These are phyloP conservation scores for Apium graveolens DNA, from an alignment of 129 eudicot species.

Conservation along the genomic window DNA sequence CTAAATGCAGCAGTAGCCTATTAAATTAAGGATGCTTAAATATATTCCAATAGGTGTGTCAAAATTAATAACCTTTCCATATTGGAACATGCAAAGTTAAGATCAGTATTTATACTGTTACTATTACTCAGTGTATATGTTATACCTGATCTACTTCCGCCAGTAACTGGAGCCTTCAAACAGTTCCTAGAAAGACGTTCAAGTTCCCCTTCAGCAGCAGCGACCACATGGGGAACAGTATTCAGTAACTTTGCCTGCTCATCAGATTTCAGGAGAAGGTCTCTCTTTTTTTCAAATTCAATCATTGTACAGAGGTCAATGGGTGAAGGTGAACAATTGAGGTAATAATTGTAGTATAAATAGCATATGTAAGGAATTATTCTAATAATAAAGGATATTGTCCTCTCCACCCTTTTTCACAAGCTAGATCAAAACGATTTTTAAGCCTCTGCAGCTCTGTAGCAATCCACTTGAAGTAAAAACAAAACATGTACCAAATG, in stretches of 20 bases:
- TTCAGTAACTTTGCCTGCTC: constrained; percentile 50
- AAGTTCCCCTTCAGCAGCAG: constrained; percentile 32
- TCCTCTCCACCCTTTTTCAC: constrained; percentile 70
- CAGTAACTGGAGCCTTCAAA: constrained; percentile 11
- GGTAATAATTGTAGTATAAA: background rate
- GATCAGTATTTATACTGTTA: too few species aligned
- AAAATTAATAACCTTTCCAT: too few species aligned
- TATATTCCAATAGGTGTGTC: too few species aligned
- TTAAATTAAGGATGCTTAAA: too few species aligned
- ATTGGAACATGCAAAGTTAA: too few species aligned
- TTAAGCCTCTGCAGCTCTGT: constrained; percentile 47
- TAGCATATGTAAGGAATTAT: background rate
- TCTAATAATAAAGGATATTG: background rate
- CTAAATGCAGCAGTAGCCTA: too few species aligned
- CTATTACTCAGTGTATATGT: too few species aligned
- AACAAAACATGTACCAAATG: background rate
- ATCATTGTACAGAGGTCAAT: constrained; percentile 25
- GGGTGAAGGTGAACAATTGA: constrained; percentile 35
- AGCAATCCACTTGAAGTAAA: constrained; percentile 36
- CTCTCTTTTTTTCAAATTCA: constrained; percentile 37
- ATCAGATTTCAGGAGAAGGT: constrained; percentile 27
- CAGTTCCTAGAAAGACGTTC: constrained; percentile 14
- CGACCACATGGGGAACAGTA: constrained; percentile 41
- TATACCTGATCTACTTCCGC: constrained; percentile 3
- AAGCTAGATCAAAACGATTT: constrained; percentile 56